These are phyloP conservation scores for Cryptomeria japonica DNA, from an alignment of 75 land plant genomes.

Conservation along the genomic window DNA sequence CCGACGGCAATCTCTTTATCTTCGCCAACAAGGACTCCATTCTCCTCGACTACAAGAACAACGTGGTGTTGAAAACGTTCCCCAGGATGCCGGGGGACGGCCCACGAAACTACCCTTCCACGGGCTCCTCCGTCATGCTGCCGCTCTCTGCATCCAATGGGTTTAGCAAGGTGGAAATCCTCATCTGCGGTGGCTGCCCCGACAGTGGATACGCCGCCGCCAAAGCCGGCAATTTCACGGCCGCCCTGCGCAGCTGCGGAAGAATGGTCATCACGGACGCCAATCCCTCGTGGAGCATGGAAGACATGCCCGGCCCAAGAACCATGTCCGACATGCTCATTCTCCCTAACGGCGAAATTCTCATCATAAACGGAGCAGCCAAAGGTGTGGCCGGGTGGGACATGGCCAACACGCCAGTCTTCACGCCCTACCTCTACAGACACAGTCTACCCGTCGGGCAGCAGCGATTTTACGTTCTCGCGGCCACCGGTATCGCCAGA, in stretches of 20 bases:
- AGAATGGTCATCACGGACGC: background rate
- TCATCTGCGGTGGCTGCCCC: too few relatives aligned
- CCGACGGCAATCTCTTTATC: conserved; percentile 44
- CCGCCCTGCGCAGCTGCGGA: too few relatives aligned
- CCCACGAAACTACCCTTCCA: too few relatives aligned
- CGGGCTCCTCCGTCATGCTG: too few relatives aligned
- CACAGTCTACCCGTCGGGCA: background rate
- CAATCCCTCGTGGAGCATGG: conserved; percentile 62
- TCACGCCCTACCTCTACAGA: conserved; percentile 13
- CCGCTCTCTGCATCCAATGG: too few relatives aligned
- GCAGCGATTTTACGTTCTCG: background rate
- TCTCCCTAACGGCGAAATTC: too few relatives aligned
- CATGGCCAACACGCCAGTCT: background rate
- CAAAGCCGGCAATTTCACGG: too few relatives aligned
- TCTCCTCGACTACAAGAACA: conserved; percentile 35
- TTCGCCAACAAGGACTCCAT: conserved; percentile 53
- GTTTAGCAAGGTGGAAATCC: too few relatives aligned
- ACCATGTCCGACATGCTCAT: conserved; percentile 81
- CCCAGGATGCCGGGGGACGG: background rate
- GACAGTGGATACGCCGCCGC: too few relatives aligned
- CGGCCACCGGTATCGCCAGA: conserved; percentile 17
- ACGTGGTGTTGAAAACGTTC: conserved; percentile 25
- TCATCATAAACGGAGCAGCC: too few relatives aligned
- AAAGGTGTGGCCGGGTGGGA: conserved; percentile 16
- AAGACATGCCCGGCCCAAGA: conserved; percentile 57